Percentiles rank a stretch among this genome's conserved stretches.
Evolutionary conservation across 1,139 yeast species (phyloP).

Genomic region (Groenewaldozyma sp.): DNA sequence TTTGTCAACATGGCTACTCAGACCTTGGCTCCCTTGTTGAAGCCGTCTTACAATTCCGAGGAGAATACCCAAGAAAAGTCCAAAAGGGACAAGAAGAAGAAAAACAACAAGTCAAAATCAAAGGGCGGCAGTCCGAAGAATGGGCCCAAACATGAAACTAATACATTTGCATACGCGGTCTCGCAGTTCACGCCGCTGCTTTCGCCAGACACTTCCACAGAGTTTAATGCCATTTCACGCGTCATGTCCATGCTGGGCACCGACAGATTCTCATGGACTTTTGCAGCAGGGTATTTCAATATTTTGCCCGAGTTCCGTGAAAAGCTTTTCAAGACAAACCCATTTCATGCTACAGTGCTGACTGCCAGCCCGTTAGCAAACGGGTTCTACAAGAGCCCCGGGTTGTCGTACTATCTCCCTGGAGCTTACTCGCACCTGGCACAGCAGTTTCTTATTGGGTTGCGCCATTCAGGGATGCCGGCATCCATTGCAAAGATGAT

Average conservation of each 20-base stretch:
- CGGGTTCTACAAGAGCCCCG: slow-evolving; percentile 80
- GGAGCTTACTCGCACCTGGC: slow-evolving; percentile 80
- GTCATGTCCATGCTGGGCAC: slow-evolving; percentile 50
- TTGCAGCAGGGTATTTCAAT: slow-evolving; percentile 96
- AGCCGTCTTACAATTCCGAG: slow-evolving; percentile 7
- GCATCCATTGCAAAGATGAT: slow-evolving; percentile 42
- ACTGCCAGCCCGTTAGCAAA: slow-evolving; percentile 89
- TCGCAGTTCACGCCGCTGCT: slow-evolving; percentile 85
- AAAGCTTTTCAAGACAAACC: slow-evolving; percentile 50
- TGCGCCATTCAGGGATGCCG: slow-evolving; percentile 36
- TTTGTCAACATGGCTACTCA: slow-evolving; percentile 54
- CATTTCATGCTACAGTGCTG: slow-evolving; percentile 56
- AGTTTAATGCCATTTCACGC: slow-evolving; percentile 58
- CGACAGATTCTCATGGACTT: slow-evolving; percentile 62
- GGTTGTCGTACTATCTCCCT: slow-evolving; percentile 76
- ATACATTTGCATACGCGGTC: slow-evolving; percentile 79
- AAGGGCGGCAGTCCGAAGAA: neutral
- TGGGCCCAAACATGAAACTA: slow-evolving; percentile 2
- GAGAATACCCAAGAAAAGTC: too few relatives aligned
- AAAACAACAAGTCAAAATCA: neutral
- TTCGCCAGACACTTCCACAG: slow-evolving; percentile 62
- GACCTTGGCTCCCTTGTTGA: slow-evolving; percentile 47
- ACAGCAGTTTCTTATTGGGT: slow-evolving; percentile 52
- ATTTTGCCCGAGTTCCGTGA: slow-evolving; percentile 67
- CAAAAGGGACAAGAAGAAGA: slow-evolving; percentile 3